phyloP scores from a whole-genome alignment of 2,329 filamentous ascomycete genomes.

The Ceratocystis cubensis region DNA sequence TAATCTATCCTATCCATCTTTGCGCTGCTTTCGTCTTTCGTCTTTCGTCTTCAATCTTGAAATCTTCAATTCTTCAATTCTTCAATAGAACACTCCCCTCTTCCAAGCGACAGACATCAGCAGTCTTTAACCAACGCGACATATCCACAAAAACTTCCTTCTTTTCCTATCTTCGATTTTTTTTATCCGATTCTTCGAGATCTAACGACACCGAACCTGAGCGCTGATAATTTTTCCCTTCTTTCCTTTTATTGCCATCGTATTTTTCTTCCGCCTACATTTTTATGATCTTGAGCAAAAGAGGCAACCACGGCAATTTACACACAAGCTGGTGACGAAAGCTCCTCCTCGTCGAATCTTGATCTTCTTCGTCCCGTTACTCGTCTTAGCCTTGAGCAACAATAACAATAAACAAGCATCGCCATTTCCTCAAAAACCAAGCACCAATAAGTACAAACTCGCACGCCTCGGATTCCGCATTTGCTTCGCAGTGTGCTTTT shows the following conservation, averaged over 20 bases:
- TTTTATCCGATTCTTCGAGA: background rate
- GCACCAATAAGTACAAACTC: too few species aligned
- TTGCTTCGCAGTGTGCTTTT: too few species aligned
- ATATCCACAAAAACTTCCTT: background rate
- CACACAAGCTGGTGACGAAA: conserved; percentile 4
- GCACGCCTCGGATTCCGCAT: too few species aligned
- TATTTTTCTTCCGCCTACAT: background rate
- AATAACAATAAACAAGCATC: conserved; percentile 2
- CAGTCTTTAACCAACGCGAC: too few species aligned
- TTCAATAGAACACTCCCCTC: background rate
- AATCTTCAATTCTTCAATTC: background rate
- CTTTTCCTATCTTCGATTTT: background rate
- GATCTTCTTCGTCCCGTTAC: conserved; percentile 8
- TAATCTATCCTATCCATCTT: background rate
- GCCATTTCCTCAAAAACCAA: background rate
- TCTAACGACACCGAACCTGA: background rate
- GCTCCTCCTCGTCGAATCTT: conserved; percentile 14
- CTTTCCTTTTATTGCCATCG: background rate
- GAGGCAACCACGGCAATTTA: background rate
- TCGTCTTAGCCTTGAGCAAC: background rate
- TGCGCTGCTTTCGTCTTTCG: background rate
- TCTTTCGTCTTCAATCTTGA: background rate
- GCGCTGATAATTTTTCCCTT: background rate
- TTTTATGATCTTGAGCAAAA: background rate
- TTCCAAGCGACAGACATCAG: background rate